A percentile compares a stretch with the other conserved stretches of the same genome.
These are phyloP conservation scores for Aquilaria yunnanensis DNA, from an alignment of 345 rosid species.

Conservation along the genomic window DNA sequence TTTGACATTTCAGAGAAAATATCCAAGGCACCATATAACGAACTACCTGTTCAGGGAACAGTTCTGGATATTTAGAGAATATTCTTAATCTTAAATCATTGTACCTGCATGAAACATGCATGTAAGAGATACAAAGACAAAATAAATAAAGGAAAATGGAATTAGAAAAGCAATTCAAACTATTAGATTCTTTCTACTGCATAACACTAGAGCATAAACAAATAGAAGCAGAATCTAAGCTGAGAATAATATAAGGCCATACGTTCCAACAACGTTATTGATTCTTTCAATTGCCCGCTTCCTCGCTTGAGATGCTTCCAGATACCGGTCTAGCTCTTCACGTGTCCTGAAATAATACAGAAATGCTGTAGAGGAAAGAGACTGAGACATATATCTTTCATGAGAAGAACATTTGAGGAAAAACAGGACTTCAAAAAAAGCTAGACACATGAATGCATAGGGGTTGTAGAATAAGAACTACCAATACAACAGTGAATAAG, in stretches of 20 bases:
- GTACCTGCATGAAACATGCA: slow-evolving; percentile 40
- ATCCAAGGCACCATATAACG: not conserved
- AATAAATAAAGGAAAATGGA: not conserved
- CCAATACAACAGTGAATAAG: slow-evolving; percentile 95
- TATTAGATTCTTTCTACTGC: not conserved
- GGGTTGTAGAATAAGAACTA: slow-evolving; percentile 8
- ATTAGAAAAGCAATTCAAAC: not conserved
- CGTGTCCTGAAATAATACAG: slow-evolving; percentile 66
- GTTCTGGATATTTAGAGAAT: slow-evolving; percentile 80
- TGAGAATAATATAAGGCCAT: slow-evolving; percentile 21
- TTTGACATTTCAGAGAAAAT: slow-evolving; percentile 1
- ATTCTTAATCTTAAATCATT: slow-evolving; percentile 71
- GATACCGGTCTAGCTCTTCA: slow-evolving; percentile 78
- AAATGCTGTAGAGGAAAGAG: slow-evolving; percentile 42
- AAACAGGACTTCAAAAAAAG: not conserved
- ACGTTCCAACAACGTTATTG: slow-evolving; percentile 86
- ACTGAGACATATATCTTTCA: slow-evolving; percentile 34
- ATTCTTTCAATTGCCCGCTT: slow-evolving; percentile 90
- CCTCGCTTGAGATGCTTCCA: slow-evolving; percentile 95
- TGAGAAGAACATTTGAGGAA: slow-evolving; percentile 3
- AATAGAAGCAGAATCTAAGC: slow-evolving; percentile 7
- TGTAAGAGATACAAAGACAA: slow-evolving; percentile 1
- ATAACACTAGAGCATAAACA: not conserved
- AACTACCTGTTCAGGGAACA: slow-evolving; percentile 87
- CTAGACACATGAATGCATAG: not conserved